Conservation (phyloP, 2,329 filamentous ascomycete genomes). For the Neonectria coccinea region DNA sequence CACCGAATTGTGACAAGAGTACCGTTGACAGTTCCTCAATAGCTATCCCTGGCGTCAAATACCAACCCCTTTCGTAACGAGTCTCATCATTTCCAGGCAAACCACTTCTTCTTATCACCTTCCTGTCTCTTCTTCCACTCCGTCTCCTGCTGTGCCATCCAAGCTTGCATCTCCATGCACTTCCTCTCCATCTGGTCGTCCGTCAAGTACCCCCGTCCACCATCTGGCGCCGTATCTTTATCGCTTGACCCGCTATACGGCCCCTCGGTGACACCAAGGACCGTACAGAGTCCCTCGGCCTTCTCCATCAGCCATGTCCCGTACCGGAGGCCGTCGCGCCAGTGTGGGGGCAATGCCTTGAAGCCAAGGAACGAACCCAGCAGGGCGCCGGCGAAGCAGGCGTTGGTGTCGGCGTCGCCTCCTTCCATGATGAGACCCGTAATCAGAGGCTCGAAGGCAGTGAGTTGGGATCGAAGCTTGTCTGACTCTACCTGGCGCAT, state of each 20-base stretch:
- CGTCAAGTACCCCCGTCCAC: slow-evolving; percentile 53
- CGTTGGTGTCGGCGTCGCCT: slow-evolving; percentile 67
- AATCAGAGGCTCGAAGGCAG: slow-evolving; percentile 60
- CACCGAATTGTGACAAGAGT: background rate
- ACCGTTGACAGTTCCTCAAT: background rate
- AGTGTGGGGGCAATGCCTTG: slow-evolving; percentile 59
- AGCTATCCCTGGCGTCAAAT: background rate
- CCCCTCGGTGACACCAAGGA: slow-evolving; percentile 52
- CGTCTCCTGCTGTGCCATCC: slow-evolving; percentile 46
- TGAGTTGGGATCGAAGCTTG: slow-evolving; percentile 36
- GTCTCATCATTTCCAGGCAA: slow-evolving; percentile 34
- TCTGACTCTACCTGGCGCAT: slow-evolving; percentile 50
- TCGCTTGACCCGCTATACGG: slow-evolving; percentile 52
- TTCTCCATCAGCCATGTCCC: slow-evolving; percentile 60
- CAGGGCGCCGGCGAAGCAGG: slow-evolving; percentile 63
- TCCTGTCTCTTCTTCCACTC: slow-evolving; percentile 44
- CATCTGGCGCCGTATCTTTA: slow-evolving; percentile 55
- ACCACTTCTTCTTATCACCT: slow-evolving; percentile 41
- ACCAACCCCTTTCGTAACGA: background rate
- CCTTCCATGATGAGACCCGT: slow-evolving; percentile 63
- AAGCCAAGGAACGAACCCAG: slow-evolving; percentile 62
- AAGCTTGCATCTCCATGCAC: slow-evolving; percentile 49
- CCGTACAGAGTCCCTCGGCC: slow-evolving; percentile 54
- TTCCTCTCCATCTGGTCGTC: slow-evolving; percentile 53
- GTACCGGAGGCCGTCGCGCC: slow-evolving; percentile 60